These are phyloP conservation scores for Achaetomium macrosporum DNA, from an alignment of 2,329 filamentous ascomycete species.

Conservation along the genomic window DNA sequence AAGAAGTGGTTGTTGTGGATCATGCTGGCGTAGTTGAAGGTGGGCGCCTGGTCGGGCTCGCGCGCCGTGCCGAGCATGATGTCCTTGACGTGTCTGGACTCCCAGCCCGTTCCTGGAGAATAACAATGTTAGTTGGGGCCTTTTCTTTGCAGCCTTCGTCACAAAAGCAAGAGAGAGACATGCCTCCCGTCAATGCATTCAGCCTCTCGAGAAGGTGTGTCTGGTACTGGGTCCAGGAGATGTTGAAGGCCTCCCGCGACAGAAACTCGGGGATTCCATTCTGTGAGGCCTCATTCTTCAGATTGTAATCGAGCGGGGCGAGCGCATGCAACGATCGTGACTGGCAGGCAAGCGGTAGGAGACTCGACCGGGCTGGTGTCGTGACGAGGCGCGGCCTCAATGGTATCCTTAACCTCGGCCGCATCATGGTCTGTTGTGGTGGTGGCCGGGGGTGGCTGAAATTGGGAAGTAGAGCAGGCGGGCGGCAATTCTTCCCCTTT, in stretches of 20 bases:
- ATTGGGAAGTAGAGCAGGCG: neutral
- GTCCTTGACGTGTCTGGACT: constrained; percentile 55
- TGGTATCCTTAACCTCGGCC: constrained; percentile 49
- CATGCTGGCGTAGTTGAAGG: constrained; percentile 97
- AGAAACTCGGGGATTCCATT: constrained; percentile 64
- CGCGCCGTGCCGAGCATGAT: constrained; percentile 73
- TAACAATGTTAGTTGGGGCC: constrained; percentile 13
- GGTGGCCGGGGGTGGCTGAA: constrained; percentile 24
- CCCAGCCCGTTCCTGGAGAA: constrained; percentile 55
- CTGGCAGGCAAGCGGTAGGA: constrained; percentile 25
- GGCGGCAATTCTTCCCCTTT: neutral
- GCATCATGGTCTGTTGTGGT: constrained; percentile 39
- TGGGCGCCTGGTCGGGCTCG: constrained; percentile 66
- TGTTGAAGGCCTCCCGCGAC: constrained; percentile 60
- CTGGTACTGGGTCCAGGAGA: constrained; percentile 83
- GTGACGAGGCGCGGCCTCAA: constrained; percentile 29
- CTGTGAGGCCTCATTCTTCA: constrained; percentile 29
- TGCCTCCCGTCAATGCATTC: constrained; percentile 69
- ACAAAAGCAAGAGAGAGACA: constrained; percentile 24
- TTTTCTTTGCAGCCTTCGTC: neutral
- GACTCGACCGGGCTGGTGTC: constrained; percentile 8
- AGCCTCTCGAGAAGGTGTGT: constrained; percentile 65
- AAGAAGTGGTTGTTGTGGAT: constrained; percentile 87
- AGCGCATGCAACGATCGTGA: constrained; percentile 36
- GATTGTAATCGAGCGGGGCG: constrained; percentile 33